Percentiles rank a stretch among this genome's conserved stretches.
These are phyloP conservation scores for Endocalyx cinctus DNA, from an alignment of 2,329 filamentous ascomycete genomes.

Conservation along the genomic window DNA sequence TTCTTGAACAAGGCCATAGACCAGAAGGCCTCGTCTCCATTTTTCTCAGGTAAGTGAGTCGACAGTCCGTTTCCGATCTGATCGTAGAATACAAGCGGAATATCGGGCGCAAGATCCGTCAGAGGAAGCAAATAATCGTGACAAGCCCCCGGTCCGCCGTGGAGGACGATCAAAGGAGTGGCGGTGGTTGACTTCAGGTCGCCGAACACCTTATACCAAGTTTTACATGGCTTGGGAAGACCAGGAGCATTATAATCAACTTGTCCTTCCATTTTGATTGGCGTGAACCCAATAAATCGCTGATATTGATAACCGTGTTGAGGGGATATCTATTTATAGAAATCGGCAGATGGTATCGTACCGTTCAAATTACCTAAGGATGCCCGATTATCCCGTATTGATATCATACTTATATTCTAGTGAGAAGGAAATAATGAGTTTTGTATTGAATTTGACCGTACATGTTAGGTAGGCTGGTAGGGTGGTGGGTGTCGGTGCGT, in stretches of 20 bases:
- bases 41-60: conserved; percentile 42
- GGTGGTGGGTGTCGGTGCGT: too few species aligned
- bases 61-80: conserved; percentile 46
- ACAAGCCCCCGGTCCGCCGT: conserved; percentile 32
- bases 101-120: conserved; percentile 28
- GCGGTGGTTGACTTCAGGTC: conserved; percentile 8
- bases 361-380: too few species aligned
- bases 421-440: too few species aligned
- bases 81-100: conserved; percentile 49
- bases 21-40: conserved; percentile 43
- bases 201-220: conserved; percentile 20
- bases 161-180: conserved; percentile 17
- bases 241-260: conserved; percentile 7
- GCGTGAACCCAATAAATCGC: too few species aligned
- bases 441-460: too few species aligned
- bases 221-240: conserved; percentile 9
- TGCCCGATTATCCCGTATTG: too few species aligned
- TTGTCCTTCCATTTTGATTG: conserved; percentile 6
- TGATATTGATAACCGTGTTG: too few species aligned
- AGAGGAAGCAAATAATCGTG: conserved; percentile 39
- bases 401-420: too few species aligned
- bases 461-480: too few species aligned
- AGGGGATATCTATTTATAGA: too few species aligned
- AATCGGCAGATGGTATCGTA: too few species aligned
- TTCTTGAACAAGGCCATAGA: conserved; percentile 39